Percentiles rank a stretch among this genome's conserved stretches.
Evolutionary conservation across 495 filamentous ascomycete genomes (phyloP).

Genomic region (Tuber brumale): DNA sequence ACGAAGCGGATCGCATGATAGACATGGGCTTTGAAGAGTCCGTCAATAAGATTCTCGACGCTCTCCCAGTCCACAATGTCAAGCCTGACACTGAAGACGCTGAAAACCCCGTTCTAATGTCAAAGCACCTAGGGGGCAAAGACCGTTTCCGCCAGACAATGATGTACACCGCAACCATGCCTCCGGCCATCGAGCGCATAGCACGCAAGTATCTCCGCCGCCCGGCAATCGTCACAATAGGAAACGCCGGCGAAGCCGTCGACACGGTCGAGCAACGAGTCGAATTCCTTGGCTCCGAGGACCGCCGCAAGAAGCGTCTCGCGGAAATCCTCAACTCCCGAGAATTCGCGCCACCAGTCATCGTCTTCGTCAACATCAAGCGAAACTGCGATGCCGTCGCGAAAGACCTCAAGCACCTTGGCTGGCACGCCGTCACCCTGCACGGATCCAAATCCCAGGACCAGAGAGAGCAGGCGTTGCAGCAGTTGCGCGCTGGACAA

Average conservation of each 20-base stretch:
- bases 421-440: conserved; percentile 81
- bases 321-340: conserved; percentile 78
- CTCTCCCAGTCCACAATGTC: conserved; percentile 89
- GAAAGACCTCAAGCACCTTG: conserved; percentile 89
- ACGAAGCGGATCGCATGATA: conserved; percentile 99
- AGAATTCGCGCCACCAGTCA: conserved; percentile 87
- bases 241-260: conserved; percentile 92
- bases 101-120: conserved; percentile 80
- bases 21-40: conserved; percentile 97
- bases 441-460: conserved; percentile 97
- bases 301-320: conserved; percentile 94
- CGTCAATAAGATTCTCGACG: conserved; percentile 96
- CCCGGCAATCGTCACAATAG: conserved; percentile 91
- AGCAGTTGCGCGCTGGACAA: conserved; percentile 69
- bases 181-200: conserved; percentile 84
- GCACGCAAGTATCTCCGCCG: conserved; percentile 91
- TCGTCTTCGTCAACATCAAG: conserved; percentile 99
- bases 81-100: conserved; percentile 95
- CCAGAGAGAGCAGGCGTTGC: conserved; percentile 89
- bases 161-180: conserved; percentile 99
- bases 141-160: conserved; percentile 95
- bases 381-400: conserved; percentile 96
- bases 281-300: conserved; percentile 85
- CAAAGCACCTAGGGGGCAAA: conserved; percentile 68
- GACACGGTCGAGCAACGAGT: conserved; percentile 97